Conservation (phyloP, 1,284 basidiomycete species). For the Meripilus lineatus region DNA sequence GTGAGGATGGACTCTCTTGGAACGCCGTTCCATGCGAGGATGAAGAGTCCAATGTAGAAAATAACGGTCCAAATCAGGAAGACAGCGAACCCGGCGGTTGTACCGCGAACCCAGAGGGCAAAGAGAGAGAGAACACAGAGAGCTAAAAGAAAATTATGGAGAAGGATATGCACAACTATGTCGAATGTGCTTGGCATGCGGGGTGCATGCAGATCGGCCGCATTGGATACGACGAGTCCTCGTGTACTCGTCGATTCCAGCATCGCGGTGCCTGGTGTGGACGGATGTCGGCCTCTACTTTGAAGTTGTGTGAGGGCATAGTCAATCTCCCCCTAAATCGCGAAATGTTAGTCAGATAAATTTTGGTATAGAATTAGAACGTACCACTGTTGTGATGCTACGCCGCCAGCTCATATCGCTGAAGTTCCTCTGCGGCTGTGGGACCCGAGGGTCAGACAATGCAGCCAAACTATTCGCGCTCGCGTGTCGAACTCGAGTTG, state of each 20-base stretch:
- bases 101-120: conserved; percentile 52
- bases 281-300: conserved; percentile 33
- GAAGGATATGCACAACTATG: conserved; percentile 42
- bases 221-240: conserved; percentile 28
- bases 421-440: conserved; percentile 45
- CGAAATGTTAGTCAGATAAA: neutral
- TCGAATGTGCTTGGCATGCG: conserved; percentile 38
- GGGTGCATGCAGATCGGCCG: conserved; percentile 12
- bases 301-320: conserved; percentile 49
- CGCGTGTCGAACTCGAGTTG: conserved; percentile 40
- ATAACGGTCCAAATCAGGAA: conserved; percentile 57
- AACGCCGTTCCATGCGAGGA: conserved; percentile 51
- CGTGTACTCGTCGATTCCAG: conserved; percentile 38
- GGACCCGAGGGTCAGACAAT: conserved; percentile 33
- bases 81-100: conserved; percentile 51
- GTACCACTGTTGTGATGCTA: conserved; percentile 62
- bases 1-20: conserved; percentile 56
- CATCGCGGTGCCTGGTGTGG: conserved; percentile 47
- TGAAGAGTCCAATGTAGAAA: conserved; percentile 51
- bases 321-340: conserved; percentile 59
- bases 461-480: conserved; percentile 44
- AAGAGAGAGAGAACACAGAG: conserved; percentile 52
- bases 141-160: conserved; percentile 56
- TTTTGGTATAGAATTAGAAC: no score
- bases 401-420: conserved; percentile 74